Percentiles rank a stretch among this genome's conserved stretches.
Conservation (phyloP, 2,329 filamentous ascomycete species). For the Colletotrichum truncatum region DNA sequence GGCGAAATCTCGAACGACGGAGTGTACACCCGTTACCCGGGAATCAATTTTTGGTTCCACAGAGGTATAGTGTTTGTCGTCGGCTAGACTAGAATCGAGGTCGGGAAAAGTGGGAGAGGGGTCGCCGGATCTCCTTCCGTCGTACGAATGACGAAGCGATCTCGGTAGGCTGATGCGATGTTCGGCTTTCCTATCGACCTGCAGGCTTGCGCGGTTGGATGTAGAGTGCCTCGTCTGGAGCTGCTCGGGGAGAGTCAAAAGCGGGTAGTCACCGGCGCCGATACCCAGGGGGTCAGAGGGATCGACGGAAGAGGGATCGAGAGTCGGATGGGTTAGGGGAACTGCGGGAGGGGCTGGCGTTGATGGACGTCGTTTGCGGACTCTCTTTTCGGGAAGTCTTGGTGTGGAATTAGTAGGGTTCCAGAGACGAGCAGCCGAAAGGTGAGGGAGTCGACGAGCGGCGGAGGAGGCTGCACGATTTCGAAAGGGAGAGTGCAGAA, state of each 20-base stretch:
- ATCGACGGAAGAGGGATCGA: constrained; percentile 46
- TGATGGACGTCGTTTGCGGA: constrained; percentile 57
- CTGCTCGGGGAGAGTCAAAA: constrained; percentile 61
- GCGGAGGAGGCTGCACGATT: constrained; percentile 44
- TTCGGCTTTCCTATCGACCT: constrained; percentile 59
- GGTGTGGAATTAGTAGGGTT: constrained; percentile 70
- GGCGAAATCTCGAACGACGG: constrained; percentile 20
- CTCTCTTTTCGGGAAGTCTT: constrained; percentile 42
- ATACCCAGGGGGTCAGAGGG: constrained; percentile 47
- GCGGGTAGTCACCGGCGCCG: constrained; percentile 57
- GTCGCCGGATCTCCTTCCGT: constrained; percentile 53
- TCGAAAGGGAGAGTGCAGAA: constrained; percentile 53
- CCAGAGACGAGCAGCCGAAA: constrained; percentile 63
- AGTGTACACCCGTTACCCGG: constrained; percentile 33
- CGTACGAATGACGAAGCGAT: constrained; percentile 63
- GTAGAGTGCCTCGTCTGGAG: constrained; percentile 54
- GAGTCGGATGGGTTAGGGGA: constrained; percentile 56
- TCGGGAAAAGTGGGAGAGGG: constrained; percentile 39
- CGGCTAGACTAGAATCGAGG: constrained; percentile 27
- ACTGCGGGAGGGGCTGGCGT: constrained; percentile 63
- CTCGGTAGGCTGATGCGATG: constrained; percentile 62
- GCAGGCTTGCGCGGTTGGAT: constrained; percentile 58
- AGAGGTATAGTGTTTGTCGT: constrained; percentile 15
- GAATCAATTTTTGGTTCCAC: constrained; percentile 15
- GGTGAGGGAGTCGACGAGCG: constrained; percentile 47